A percentile compares a stretch with the other conserved stretches of the same genome.
phyloP scores from a whole-genome alignment of 2,329 filamentous ascomycete species.

The Rhynchosporium secalis region DNA sequence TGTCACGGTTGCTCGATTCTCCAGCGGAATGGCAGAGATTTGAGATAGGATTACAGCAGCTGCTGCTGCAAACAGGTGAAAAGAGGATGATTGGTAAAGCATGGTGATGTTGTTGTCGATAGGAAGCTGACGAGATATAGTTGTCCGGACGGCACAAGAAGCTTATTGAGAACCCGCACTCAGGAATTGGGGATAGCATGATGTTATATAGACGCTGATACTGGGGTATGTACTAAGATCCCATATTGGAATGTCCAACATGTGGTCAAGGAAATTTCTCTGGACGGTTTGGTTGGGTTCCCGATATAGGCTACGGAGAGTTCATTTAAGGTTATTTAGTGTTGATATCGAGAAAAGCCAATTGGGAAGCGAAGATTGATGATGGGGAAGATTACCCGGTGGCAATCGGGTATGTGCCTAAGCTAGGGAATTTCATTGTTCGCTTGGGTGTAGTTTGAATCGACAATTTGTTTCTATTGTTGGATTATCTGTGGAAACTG shows the following conservation, averaged over 20 bases:
- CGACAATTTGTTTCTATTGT: constrained; percentile 1
- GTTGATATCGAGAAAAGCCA: background rate
- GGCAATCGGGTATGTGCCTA: constrained; percentile 5
- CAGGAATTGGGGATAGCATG: background rate
- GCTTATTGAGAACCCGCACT: background rate
- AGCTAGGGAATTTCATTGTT: background rate
- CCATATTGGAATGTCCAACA: background rate
- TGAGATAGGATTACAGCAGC: background rate
- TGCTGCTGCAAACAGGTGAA: background rate
- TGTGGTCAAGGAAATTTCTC: background rate
- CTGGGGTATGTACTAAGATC: background rate
- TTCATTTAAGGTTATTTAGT: constrained; percentile 8
- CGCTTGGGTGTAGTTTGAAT: constrained; percentile 6
- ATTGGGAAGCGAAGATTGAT: background rate
- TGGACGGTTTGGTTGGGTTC: background rate
- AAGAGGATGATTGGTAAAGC: background rate
- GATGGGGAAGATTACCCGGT: background rate
- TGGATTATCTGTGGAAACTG: no score
- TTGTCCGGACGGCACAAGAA: background rate
- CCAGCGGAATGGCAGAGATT: background rate
- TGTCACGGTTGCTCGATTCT: background rate
- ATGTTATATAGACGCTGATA: constrained; percentile 1
- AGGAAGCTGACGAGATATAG: background rate
- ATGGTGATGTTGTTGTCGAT: background rate
- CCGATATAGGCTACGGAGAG: constrained; percentile 6